Evolutionary conservation across 805 yeast species (phyloP), one percentile per base, ranked within the genome.

Genomic region (Naumovozyma baii): DNA sequence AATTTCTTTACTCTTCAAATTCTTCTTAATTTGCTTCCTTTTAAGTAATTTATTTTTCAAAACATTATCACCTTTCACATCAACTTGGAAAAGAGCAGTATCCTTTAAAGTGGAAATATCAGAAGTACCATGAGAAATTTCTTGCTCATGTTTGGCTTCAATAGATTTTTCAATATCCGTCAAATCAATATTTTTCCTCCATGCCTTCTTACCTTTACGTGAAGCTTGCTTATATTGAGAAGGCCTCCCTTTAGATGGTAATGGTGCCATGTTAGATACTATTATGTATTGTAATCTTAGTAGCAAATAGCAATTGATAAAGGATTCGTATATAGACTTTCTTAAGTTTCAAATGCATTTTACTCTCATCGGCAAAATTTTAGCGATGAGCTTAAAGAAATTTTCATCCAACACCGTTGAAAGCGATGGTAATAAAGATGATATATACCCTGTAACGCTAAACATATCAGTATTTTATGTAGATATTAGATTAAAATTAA

Each of bases 121-220:
- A 14, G 46, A 43, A 2, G 54, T 49, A 53, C 66, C 66, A 41
- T 60, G 61, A 3, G 58, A 55, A 29, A 60, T 54, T 41, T 60
- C 62, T 42, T 77, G 76, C 38, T 85, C 94, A 42, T 86, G 69
- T 38, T 70, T 69, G 33, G 73, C 77, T 49, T 80, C 90, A 31
- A 90, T 64, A 10, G 81, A 82, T 25, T 64, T 61, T 54, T 83
- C 86, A 36, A 92, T 68, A 47, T 86, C 96, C 18, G 76, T 78
- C 15, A 92, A 66, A 59, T 92, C 95, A 42, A 92, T 83, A 61
- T 92, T 85, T 64, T 90, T 92, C 63, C 96, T 79, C 98, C 98
- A 92, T 4, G 96, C 83, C 58, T 74, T 80, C 71, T 84, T 90
- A 33, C 95, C 95, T 67, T 92, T 92, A 55, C 97, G 73, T 5